Base-by-base conservation (phyloP, 2,329 filamentous ascomycete species). In the Pyrenophora tritici-repentis region DNA sequence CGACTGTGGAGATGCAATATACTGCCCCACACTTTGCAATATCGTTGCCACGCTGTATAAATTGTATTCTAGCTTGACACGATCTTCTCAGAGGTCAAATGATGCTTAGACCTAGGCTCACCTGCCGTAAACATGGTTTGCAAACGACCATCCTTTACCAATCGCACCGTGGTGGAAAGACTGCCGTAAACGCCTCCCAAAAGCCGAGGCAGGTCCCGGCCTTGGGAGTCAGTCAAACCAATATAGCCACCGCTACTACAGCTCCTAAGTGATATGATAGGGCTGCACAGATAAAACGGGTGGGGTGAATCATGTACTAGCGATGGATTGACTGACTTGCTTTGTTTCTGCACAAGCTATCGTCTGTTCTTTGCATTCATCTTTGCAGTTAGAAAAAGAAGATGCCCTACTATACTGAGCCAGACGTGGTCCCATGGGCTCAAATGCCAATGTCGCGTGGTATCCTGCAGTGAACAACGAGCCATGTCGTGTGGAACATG, bases 1-100 rank as follows among this genome's bases (percentile, higher is more conserved):
- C 34, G 22, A 35, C 36, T 39, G 50, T 40, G 38, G 34, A n/a
- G 46, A 48, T 42, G 47, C 55, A 59, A 56, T 63, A 34, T 59
- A 40, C 50, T 39, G 14, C 63, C 61, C 63, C 62, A 62, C 58
- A 61, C 41, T 56, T 36, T 48, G 40, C 48, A 43, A 55, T 58
- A 56, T 56, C 29, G 42, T 26, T 50, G 55, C 61, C 64, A 65
- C 57, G 58, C 58, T 53, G 40, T 26, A 36, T 55, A 62, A 36
- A 59, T 57, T 63, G 50, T 42, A 3, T 20, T 20, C 49, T 50
- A 47, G 52, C 48, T 40, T 48, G 31, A 37, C 42, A 50, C 43
- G 5, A 43, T 43, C 49, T 38, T 20, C 48, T 37, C 42, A 47
- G 16, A 55, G 53, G 45, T 60, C 59, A 56, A 56, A 41, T 60